These are phyloP conservation scores for Mucor plumbeus DNA, from an alignment of 371 early-diverging fungal genomes.

Conservation along the genomic window DNA sequence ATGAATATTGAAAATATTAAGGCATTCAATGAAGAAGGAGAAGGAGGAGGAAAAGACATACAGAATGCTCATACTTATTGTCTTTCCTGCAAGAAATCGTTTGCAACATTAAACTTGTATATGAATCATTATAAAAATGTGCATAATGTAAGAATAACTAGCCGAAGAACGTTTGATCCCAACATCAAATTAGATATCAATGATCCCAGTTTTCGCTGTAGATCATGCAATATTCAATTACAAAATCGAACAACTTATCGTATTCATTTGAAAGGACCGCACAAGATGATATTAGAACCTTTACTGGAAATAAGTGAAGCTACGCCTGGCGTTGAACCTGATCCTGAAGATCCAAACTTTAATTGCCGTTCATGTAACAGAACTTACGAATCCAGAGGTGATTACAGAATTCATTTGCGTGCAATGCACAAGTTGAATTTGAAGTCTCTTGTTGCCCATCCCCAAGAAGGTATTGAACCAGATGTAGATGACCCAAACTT, in stretches of 20 bases:
- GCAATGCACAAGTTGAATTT: neutral
- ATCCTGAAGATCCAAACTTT: constrained; percentile 3
- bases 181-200: constrained; percentile 2
- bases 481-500: constrained; percentile 9
- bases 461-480: neutral
- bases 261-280: neutral
- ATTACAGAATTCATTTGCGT: constrained; percentile 1
- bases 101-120: neutral
- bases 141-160: neutral
- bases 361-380: neutral
- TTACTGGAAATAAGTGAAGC: neutral
- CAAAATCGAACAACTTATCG: neutral
- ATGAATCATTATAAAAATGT: neutral
- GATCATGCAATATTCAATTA: neutral
- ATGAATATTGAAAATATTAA: neutral
- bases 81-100: neutral
- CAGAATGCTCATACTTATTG: neutral
- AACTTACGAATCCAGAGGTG: neutral
- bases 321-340: constrained; percentile 1
- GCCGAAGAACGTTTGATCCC: neutral
- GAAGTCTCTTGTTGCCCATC: neutral
- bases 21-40: neutral
- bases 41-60: neutral
- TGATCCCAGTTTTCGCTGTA: constrained; percentile 2
- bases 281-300: neutral